Conservation (phyloP, 257 asterid genomes). For the Lithospermum erythrorhizon region DNA sequence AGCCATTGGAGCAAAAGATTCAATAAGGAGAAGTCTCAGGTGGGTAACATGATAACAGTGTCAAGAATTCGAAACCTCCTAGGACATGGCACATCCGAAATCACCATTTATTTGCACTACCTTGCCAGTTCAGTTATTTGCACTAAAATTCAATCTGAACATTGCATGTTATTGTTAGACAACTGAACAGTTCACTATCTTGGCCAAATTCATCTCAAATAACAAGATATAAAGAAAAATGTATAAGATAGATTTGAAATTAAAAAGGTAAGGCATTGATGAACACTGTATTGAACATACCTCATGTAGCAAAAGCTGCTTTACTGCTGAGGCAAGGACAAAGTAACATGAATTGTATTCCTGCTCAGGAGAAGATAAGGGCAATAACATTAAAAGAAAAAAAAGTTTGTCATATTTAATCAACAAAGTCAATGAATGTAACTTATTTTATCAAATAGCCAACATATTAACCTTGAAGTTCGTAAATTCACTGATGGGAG, state of each 20-base stretch:
- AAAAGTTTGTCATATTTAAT: constrained; percentile 3
- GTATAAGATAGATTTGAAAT: not conserved
- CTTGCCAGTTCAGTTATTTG: too few relatives aligned
- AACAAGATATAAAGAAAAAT: not conserved
- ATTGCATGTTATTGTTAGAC: too few relatives aligned
- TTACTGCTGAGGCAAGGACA: constrained; percentile 60
- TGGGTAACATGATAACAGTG: too few relatives aligned
- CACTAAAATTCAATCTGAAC: too few relatives aligned
- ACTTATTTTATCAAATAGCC: constrained; percentile 3
- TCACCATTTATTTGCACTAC: too few relatives aligned
- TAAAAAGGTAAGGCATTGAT: not conserved
- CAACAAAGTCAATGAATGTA: constrained; percentile 3
- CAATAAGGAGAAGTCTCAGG: too few relatives aligned
- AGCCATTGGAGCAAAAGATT: too few relatives aligned
- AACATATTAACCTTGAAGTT: constrained; percentile 52
- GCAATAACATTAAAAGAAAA: constrained; percentile 7
- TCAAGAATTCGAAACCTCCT: too few relatives aligned
- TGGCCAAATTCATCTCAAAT: not conserved
- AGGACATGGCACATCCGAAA: too few relatives aligned
- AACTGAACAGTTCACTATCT: not conserved
- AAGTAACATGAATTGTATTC: constrained; percentile 49
- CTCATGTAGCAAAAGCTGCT: constrained; percentile 89
- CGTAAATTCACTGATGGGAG: constrained; percentile 54
- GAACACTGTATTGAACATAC: constrained; percentile 25
- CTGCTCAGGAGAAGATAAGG: constrained; percentile 34